These are phyloP conservation scores for Saprolegnia parasitica DNA, from an alignment of 352 stramenopile genomes.

Conservation along the genomic window DNA sequence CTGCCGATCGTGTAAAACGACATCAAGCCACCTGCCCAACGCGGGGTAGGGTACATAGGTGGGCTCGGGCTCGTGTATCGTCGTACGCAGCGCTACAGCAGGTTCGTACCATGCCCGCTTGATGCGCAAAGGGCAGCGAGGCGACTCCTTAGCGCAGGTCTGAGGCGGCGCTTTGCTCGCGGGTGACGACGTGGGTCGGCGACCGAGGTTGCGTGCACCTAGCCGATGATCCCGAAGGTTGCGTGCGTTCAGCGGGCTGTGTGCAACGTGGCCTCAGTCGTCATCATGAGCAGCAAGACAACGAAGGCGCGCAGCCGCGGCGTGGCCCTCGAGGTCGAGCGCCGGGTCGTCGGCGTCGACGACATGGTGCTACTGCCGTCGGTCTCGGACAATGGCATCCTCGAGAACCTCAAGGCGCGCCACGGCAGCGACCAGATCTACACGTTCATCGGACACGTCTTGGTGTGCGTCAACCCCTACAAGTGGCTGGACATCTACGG, in stretches of 20 bases:
- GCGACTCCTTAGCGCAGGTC: too few relatives aligned
- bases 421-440: slow-evolving; percentile 85
- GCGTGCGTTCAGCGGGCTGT: background rate
- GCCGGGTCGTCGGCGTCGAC: slow-evolving; percentile 33
- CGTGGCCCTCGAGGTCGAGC: slow-evolving; percentile 14
- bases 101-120: too few relatives aligned
- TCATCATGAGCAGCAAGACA: background rate
- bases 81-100: too few relatives aligned
- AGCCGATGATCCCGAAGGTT: background rate
- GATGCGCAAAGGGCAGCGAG: too few relatives aligned
- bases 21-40: too few relatives aligned
- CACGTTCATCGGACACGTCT: slow-evolving; percentile 82
- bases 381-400: slow-evolving; percentile 72
- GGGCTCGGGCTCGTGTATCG: too few relatives aligned
- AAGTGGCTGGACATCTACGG: slow-evolving; percentile 89
- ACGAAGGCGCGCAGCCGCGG: background rate
- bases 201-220: too few relatives aligned
- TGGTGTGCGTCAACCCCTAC: slow-evolving; percentile 87
- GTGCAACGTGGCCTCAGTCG: background rate
- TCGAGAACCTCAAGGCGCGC: slow-evolving; percentile 86
- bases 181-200: too few relatives aligned
- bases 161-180: too few relatives aligned
- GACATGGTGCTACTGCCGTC: slow-evolving; percentile 72
- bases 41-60: too few relatives aligned
- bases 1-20: too few relatives aligned